Evolutionary conservation across 73 alveolate genomes (phyloP).

Genomic region (Paramecium caudatum): DNA sequence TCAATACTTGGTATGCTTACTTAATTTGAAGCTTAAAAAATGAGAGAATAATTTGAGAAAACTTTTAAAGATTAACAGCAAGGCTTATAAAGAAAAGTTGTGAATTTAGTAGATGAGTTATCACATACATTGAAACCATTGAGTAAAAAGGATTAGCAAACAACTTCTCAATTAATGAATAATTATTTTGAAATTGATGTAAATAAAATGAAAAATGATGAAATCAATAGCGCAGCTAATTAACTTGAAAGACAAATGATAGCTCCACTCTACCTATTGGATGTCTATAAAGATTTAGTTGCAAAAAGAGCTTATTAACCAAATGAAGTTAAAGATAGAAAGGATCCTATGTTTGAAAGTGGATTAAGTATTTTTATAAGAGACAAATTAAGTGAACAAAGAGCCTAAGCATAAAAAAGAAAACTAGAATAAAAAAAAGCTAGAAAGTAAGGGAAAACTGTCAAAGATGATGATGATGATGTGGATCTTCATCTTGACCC

Average conservation of each 20-base stretch:
- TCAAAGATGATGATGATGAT: constrained; percentile 6
- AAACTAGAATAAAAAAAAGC: constrained; percentile 22
- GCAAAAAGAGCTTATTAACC: constrained; percentile 46
- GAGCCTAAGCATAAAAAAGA: constrained; percentile 2
- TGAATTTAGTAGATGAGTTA: constrained; percentile 7
- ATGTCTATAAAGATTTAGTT: constrained; percentile 43
- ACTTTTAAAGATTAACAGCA: not conserved
- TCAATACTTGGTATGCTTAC: constrained; percentile 37
- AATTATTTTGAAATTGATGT: constrained; percentile 54
- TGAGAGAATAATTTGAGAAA: constrained; percentile 41
- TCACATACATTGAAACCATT: not conserved
- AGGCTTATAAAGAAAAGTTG: constrained; percentile 2
- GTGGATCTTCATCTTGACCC: not conserved
- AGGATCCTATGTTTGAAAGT: constrained; percentile 63
- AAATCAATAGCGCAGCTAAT: not conserved
- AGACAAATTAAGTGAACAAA: constrained; percentile 45
- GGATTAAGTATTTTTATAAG: constrained; percentile 52
- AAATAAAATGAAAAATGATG: constrained; percentile 28
- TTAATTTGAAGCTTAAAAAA: constrained; percentile 35
- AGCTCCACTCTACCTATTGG: constrained; percentile 61
- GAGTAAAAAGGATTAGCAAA: constrained; percentile 41
- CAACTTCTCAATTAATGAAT: not conserved
- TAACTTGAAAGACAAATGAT: constrained; percentile 35
- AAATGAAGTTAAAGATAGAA: constrained; percentile 59
- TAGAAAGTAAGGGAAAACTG: constrained; percentile 8